A percentile compares a stretch with the other conserved stretches of the same genome.
Evolutionary conservation across 192 early-diverging fungal genomes (phyloP).

Genomic region (Mortierella antarctica): DNA sequence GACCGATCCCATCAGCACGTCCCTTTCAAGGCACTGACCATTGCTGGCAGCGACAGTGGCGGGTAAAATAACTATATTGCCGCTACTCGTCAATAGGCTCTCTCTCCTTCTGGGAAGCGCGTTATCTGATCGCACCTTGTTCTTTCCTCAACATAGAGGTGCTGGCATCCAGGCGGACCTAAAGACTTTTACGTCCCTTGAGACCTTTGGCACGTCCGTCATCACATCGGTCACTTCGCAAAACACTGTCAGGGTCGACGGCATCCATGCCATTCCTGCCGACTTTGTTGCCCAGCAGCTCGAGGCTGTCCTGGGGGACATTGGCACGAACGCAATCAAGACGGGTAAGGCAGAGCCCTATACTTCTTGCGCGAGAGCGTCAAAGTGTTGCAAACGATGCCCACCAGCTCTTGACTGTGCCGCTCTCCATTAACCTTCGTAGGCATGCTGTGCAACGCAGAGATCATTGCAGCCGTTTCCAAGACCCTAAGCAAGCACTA

Average conservation of each 20-base stretch:
- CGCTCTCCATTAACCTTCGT: not conserved
- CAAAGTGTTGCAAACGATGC: not conserved
- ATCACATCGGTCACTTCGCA: conserved; percentile 87
- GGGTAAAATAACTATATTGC: conserved; percentile 49
- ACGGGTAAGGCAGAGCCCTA: conserved; percentile 53
- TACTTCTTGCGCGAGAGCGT: not conserved
- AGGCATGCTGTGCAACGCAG: conserved; percentile 76
- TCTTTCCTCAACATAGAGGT: conserved; percentile 50
- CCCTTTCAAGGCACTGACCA: conserved; percentile 62
- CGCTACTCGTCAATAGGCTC: not conserved
- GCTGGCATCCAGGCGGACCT: conserved; percentile 91
- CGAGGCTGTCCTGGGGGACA: conserved; percentile 77
- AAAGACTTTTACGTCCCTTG: conserved; percentile 83
- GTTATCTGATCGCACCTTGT: not conserved
- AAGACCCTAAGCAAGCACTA: conserved; percentile 52
- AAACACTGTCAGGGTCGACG: conserved; percentile 86
- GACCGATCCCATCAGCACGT: not conserved
- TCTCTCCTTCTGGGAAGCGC: not conserved
- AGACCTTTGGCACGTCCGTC: conserved; percentile 78
- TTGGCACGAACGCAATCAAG: conserved; percentile 80
- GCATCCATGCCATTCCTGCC: conserved; percentile 67
- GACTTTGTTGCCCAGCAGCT: conserved; percentile 78
- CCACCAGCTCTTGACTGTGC: not conserved
- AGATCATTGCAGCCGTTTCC: conserved; percentile 72
- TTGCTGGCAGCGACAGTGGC: conserved; percentile 77